These are phyloP conservation scores for Chlorella sorokiniana DNA, from an alignment of 139 green algal species.

Conservation along the genomic window DNA sequence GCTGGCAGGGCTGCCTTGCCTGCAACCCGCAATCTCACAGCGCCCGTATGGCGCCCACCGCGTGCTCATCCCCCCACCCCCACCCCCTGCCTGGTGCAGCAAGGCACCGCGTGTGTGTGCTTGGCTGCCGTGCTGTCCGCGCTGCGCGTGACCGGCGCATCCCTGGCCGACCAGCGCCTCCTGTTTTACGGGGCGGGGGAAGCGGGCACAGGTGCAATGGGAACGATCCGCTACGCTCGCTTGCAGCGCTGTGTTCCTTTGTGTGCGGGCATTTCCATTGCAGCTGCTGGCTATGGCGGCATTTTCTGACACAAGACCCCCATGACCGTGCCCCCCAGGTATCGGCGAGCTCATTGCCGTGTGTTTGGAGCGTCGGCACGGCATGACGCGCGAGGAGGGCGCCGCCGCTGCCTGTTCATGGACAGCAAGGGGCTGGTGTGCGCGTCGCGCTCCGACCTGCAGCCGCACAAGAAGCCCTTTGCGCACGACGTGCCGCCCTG, in stretches of 20 bases:
- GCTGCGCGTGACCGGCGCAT: slow-evolving; percentile 54
- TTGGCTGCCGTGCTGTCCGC: slow-evolving; percentile 78
- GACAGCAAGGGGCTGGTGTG: slow-evolving; percentile 81
- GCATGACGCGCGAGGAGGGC: slow-evolving; percentile 55
- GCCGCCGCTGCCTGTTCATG: slow-evolving; percentile 70
- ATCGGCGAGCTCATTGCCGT: slow-evolving; percentile 79
- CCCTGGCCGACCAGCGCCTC: slow-evolving; percentile 62
- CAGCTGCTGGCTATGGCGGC: too few species aligned
- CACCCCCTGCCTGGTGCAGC: slow-evolving; percentile 45
- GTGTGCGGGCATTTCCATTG: neutral
- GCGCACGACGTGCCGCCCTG: slow-evolving; percentile 70
- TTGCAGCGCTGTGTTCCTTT: too few species aligned
- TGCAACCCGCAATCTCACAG: too few species aligned
- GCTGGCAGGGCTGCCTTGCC: too few species aligned
- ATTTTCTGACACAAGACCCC: neutral
- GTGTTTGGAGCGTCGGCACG: slow-evolving; percentile 48
- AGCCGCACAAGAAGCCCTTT: slow-evolving; percentile 87
- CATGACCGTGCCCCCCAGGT: neutral
- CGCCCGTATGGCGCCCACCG: too few species aligned
- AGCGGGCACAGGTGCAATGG: slow-evolving; percentile 71
- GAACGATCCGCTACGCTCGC: too few species aligned
- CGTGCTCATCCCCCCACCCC: slow-evolving; percentile 49
- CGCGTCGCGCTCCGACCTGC: slow-evolving; percentile 47
- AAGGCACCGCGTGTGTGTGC: slow-evolving; percentile 84
- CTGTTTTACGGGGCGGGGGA: slow-evolving; percentile 82